phyloP scores from a whole-genome alignment of 257 asterid species.

The Solanum chiquidenum region DNA sequence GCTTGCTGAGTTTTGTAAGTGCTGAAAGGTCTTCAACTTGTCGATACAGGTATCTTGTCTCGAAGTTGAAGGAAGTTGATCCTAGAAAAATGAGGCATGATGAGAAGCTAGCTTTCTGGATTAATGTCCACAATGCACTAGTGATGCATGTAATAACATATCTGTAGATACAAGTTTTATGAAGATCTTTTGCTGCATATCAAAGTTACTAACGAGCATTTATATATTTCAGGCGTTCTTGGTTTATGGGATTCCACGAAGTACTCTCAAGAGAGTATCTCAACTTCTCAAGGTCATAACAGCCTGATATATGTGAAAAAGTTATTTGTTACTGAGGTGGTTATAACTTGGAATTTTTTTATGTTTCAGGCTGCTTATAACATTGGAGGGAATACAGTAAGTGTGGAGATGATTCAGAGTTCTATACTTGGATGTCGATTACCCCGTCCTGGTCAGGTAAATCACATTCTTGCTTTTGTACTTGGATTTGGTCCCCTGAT shows the following conservation, averaged over 20 bases:
- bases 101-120: conserved; percentile 90
- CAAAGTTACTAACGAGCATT: background rate
- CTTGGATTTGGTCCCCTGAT: background rate
- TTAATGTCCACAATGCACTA: conserved; percentile 80
- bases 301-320: background rate
- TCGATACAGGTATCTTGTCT: conserved; percentile 53
- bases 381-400: conserved; percentile 72
- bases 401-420: conserved; percentile 70
- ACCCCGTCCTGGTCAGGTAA: conserved; percentile 89
- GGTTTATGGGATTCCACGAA: conserved; percentile 65
- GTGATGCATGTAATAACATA: conserved; percentile 73
- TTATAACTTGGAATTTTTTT: background rate
- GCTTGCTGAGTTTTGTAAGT: background rate
- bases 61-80: conserved; percentile 45
- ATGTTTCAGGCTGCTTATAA: conserved; percentile 69
- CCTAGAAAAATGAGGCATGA: conserved; percentile 68
- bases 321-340: background rate
- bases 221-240: conserved; percentile 50
- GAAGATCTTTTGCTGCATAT: background rate
- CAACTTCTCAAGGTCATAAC: conserved; percentile 57
- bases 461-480: background rate
- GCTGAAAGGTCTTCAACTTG: background rate
- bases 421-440: conserved; percentile 59
- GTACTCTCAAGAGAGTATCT: conserved; percentile 57
- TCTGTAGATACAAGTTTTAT: background rate